Conservation (phyloP, 2,329 filamentous ascomycete species). For the Ophiostoma montium region DNA sequence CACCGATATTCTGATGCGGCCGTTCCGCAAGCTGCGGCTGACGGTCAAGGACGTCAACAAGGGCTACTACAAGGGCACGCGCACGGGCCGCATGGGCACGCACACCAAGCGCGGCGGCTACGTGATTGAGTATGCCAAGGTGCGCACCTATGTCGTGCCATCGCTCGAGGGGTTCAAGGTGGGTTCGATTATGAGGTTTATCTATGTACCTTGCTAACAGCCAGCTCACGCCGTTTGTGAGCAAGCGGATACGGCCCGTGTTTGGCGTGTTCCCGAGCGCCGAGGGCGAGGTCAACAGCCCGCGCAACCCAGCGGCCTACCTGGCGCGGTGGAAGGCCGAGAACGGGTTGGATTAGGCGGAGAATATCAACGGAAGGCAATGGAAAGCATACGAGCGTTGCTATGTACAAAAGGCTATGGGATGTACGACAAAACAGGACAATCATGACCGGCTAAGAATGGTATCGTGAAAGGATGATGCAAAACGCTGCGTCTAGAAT, state of each 20-base stretch:
- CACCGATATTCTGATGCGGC: conserved; percentile 50
- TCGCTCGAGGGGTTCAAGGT: conserved; percentile 60
- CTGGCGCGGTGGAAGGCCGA: conserved; percentile 52
- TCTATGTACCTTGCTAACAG: too few species aligned
- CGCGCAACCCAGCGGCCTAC: conserved; percentile 47
- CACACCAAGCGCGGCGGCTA: conserved; percentile 79
- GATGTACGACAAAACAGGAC: neutral
- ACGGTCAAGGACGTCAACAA: conserved; percentile 89
- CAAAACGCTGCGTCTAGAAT: too few species aligned
- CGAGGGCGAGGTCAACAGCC: conserved; percentile 35
- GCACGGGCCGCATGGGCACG: conserved; percentile 72
- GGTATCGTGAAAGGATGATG: too few species aligned
- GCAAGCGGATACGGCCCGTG: conserved; percentile 38
- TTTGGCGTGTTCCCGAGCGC: conserved; percentile 31
- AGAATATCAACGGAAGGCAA: too few species aligned
- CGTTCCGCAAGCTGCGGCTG: conserved; percentile 61
- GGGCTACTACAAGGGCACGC: conserved; percentile 94
- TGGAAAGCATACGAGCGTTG: conserved; percentile 2
- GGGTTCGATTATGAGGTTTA: too few species aligned
- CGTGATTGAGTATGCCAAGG: conserved; percentile 69
- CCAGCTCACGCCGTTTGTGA: conserved; percentile 74
- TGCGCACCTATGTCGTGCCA: conserved; percentile 74
- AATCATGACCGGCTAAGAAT: too few species aligned
- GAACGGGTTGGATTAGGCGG: conserved; percentile 42
- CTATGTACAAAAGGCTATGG: neutral